Evolutionary conservation across 257 asterid genomes (phyloP), one percentile per base, ranked within the genome.

Genomic region (Ocimum tenuiflorum): DNA sequence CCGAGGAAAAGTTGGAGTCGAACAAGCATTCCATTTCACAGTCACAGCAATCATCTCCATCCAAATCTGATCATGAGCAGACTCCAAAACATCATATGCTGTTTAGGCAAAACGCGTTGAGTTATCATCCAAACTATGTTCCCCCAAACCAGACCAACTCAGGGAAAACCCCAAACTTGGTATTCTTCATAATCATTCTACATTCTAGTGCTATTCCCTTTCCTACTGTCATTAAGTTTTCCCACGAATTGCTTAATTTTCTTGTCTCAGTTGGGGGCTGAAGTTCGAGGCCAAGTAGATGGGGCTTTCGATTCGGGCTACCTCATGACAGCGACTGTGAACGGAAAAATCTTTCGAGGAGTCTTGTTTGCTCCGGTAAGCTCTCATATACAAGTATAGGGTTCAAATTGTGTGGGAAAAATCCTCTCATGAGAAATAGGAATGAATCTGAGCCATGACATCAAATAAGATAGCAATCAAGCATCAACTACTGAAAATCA

Each of bases 271-370:
- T 74, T 89, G 69, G 98, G 98, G 74, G 96, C 98, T 41, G 96
- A 85, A 58, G 89, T 91, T 59, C 95, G 67, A 0, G 98, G 98
- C 2, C 88, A 84, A 63, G 91, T 91, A 8, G 98, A 91, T 42
- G 96, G 91, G 22, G 90, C 91, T 2, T 91, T 91, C 38, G 98
- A 91, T 65, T 91, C 98, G 1, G 98, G 98, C 65, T 91, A 85
- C 78, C 83, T 89, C 24, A 91, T 91, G 95, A 91, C 96, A 2
- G 98, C 96, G 15, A 80, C 84, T 0, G 90, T 91, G n/a, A 89
- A 87, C 15, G 98, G 98, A 11, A 84, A 62, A 81, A 76, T 84
- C 6, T 87, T 87, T 45, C 75, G 97, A 79, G 98, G 98, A 14
- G 91, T 92, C 45, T 73, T 92, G 48, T 92, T 92, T 74, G 70